phyloP scores from a whole-genome alignment of 225 moss, liverwort and hornwort species.

The Sphagnum contortum region DNA sequence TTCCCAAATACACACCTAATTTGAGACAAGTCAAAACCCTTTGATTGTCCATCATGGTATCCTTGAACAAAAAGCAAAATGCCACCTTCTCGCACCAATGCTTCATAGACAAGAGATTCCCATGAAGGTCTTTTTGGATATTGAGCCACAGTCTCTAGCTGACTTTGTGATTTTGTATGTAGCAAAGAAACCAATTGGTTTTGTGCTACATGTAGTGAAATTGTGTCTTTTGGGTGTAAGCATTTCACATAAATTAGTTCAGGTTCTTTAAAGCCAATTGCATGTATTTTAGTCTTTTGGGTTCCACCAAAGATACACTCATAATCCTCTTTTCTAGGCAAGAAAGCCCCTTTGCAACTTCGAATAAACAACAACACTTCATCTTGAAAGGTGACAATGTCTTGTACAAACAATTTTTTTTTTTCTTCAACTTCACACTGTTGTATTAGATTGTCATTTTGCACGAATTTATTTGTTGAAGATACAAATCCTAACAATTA shows the following conservation, averaged over 20 bases:
- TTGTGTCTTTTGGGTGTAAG: background rate
- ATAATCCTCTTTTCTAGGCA: constrained; percentile 12
- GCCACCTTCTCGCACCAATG: constrained; percentile 15
- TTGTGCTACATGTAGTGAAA: background rate
- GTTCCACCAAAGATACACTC: constrained; percentile 10
- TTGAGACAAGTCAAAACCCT: constrained; percentile 14
- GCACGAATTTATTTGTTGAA: no score
- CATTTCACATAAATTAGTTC: constrained; percentile 3
- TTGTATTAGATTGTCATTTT: no score
- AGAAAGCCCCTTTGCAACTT: background rate
- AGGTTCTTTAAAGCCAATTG: constrained; percentile 2
- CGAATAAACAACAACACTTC: constrained; percentile 12
- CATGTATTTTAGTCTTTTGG: background rate
- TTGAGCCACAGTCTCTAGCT: constrained; percentile 4
- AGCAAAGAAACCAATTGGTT: background rate
- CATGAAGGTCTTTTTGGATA: constrained; percentile 21
- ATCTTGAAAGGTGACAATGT: constrained; percentile 12
- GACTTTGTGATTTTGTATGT: background rate
- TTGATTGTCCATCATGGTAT: constrained; percentile 19
- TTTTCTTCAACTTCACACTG: no score
- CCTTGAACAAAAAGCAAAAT: constrained; percentile 43
- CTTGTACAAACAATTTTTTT: background rate
- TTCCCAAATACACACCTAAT: constrained; percentile 29
- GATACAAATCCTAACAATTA: no score
- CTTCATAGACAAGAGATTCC: constrained; percentile 38